A percentile compares a stretch with the other conserved stretches of the same genome.
Evolutionary conservation across 352 stramenopile species (phyloP).

Genomic region (Phytophthora pinifolia): DNA sequence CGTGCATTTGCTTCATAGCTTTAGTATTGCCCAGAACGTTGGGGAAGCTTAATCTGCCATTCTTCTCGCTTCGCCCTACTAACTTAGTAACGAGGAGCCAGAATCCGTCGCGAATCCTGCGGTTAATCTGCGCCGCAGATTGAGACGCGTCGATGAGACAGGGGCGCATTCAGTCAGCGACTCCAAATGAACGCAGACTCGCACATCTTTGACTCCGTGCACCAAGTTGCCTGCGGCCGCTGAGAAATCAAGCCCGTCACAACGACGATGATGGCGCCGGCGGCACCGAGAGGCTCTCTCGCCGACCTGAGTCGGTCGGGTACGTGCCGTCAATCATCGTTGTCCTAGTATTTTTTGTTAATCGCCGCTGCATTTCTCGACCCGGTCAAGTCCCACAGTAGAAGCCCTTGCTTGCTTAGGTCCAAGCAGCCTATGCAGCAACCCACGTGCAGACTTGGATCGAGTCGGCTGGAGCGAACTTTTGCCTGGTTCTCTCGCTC

Average conservation of each 20-base stretch:
- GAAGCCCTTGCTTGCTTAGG: conserved; percentile 22
- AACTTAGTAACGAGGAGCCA: neutral
- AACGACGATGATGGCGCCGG: conserved; percentile 1
- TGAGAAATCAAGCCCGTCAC: conserved; percentile 17
- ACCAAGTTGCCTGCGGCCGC: neutral
- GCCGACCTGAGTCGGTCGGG: neutral
- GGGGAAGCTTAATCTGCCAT: conserved; percentile 8
- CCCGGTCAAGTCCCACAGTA: conserved; percentile 21
- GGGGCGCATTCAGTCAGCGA: neutral
- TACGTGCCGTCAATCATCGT: conserved; percentile 21
- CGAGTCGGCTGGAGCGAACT: neutral
- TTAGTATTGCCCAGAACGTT: neutral
- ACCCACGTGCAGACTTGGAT: conserved; percentile 9
- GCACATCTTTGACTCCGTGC: conserved; percentile 15
- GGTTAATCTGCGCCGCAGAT: conserved; percentile 17
- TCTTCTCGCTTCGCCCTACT: conserved; percentile 6
- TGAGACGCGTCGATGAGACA: conserved; percentile 22
- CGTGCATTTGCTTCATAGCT: no score
- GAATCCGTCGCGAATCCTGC: conserved; percentile 13
- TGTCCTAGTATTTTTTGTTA: conserved; percentile 15
- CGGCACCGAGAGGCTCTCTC: neutral
- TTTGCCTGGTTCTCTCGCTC: conserved; percentile 13
- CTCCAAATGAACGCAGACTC: neutral
- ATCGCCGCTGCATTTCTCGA: conserved; percentile 21
- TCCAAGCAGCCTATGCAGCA: conserved; percentile 21